Evolutionary conservation across 257 asterid genomes (phyloP).

Genomic region (Ophiorrhiza pumila): DNA sequence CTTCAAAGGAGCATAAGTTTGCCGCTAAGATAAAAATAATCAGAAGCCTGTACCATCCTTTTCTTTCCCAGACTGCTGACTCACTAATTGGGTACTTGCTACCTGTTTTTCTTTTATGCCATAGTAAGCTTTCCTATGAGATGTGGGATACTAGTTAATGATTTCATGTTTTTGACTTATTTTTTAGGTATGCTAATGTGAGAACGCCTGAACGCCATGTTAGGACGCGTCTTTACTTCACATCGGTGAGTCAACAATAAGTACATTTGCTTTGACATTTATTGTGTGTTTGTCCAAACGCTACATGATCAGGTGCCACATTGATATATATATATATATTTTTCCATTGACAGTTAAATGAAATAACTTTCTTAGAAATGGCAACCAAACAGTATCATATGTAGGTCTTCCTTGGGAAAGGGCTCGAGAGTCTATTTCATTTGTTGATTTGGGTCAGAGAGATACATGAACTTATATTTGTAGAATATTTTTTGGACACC

Average conservation of each 20-base stretch:
- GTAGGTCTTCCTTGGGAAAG: neutral
- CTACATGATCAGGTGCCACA: neutral
- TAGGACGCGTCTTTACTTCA: conserved; percentile 85
- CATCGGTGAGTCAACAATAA: conserved; percentile 61
- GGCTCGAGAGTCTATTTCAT: neutral
- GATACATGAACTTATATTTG: neutral
- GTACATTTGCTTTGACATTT: conserved; percentile 1
- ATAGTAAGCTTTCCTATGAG: neutral
- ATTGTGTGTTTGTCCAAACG: neutral
- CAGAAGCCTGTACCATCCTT: neutral
- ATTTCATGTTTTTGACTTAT: conserved; percentile 20
- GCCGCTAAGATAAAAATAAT: neutral
- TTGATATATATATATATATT: neutral
- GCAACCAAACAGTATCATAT: neutral
- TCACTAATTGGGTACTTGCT: neutral
- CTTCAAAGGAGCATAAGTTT: neutral
- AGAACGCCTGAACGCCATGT: conserved; percentile 89
- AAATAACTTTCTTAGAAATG: neutral
- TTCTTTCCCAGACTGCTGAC: neutral
- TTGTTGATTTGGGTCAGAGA: neutral
- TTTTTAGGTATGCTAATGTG: conserved; percentile 77
- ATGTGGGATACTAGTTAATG: neutral
- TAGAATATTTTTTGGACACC: neutral
- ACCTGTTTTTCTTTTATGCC: neutral
- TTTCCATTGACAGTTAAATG: neutral